A percentile compares a stretch with the other conserved stretches of the same genome.
phyloP scores from a whole-genome alignment of 2,329 filamentous ascomycete species.

The Onygena corvina region DNA sequence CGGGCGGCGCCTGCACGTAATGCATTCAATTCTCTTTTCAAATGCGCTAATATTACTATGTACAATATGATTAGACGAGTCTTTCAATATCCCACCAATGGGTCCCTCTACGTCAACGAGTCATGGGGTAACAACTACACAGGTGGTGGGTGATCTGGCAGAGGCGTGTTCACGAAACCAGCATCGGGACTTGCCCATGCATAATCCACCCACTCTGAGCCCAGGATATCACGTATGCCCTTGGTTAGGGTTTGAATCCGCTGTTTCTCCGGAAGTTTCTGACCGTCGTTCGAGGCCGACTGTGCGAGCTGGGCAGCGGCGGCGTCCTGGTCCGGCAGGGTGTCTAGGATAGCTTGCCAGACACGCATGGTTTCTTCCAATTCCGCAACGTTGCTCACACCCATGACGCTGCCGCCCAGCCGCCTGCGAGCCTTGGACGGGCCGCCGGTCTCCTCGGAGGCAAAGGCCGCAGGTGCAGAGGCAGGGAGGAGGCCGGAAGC shows the following conservation, averaged over 20 bases:
- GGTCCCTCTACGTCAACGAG: too few relatives aligned
- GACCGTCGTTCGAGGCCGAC: not conserved
- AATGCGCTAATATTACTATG: not conserved
- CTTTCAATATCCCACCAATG: not conserved
- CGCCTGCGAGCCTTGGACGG: constrained; percentile 34
- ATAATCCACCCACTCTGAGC: constrained; percentile 35
- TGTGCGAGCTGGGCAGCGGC: not conserved
- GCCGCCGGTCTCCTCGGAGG: constrained; percentile 30
- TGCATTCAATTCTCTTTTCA: not conserved
- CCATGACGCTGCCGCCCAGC: constrained; percentile 53
- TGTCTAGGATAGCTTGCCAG: constrained; percentile 40
- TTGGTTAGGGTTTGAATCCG: constrained; percentile 20
- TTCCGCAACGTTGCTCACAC: constrained; percentile 48
- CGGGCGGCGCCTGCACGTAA: not conserved
- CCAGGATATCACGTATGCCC: constrained; percentile 30
- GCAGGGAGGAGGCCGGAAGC: constrained; percentile 44
- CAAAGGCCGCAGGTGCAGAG: constrained; percentile 20
- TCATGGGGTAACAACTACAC: too few relatives aligned
- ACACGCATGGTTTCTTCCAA: constrained; percentile 52
- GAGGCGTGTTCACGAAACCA: constrained; percentile 30
- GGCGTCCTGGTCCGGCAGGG: not conserved
- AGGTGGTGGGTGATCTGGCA: constrained; percentile 11
- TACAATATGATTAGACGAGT: constrained; percentile 3
- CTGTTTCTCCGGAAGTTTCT: constrained; percentile 2
- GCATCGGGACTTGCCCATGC: constrained; percentile 34